Evolutionary conservation across 148 eudicot genomes (phyloP).

Genomic region (Rhododendron kiyosumense): DNA sequence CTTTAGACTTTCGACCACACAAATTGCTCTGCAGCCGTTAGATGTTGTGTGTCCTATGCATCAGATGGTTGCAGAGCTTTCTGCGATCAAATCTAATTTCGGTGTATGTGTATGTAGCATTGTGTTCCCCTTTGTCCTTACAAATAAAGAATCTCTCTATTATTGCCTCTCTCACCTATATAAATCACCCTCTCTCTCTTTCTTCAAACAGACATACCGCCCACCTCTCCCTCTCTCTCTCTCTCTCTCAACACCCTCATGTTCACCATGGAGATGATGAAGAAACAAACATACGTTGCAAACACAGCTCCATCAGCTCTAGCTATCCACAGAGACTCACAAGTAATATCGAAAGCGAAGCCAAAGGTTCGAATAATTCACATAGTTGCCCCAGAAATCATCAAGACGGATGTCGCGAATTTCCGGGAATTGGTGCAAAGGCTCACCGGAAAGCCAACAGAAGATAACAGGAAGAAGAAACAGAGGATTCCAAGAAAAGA

Average conservation of each 20-base stretch:
- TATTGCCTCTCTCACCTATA: not conserved
- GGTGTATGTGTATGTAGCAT: too few species aligned
- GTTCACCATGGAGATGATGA: not conserved
- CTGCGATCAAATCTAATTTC: too few species aligned
- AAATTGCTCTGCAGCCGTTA: too few species aligned
- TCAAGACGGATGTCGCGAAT: constrained; percentile 43
- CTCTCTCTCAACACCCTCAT: not conserved
- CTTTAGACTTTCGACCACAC: too few species aligned
- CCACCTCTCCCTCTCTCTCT: not conserved
- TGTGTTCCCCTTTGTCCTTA: not conserved
- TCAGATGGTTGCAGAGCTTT: too few species aligned
- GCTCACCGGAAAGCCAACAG: constrained; percentile 42
- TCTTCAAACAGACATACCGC: not conserved
- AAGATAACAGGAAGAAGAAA: not conserved
- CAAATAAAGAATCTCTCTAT: not conserved
- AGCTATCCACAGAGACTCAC: constrained; percentile 22
- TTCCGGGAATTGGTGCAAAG: constrained; percentile 51
- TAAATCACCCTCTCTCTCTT: not conserved
- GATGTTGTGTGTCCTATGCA: too few species aligned
- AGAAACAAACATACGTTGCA: not conserved
- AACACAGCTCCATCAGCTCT: not conserved
- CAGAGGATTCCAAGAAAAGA: not conserved
- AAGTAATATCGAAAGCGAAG: constrained; percentile 31
- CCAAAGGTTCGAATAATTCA: constrained; percentile 60
- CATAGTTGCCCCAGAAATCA: constrained; percentile 46